Percentiles rank a stretch among this genome's conserved stretches.
Evolutionary conservation across 345 rosid species (phyloP).

Genomic region (Kandelia obovata): DNA sequence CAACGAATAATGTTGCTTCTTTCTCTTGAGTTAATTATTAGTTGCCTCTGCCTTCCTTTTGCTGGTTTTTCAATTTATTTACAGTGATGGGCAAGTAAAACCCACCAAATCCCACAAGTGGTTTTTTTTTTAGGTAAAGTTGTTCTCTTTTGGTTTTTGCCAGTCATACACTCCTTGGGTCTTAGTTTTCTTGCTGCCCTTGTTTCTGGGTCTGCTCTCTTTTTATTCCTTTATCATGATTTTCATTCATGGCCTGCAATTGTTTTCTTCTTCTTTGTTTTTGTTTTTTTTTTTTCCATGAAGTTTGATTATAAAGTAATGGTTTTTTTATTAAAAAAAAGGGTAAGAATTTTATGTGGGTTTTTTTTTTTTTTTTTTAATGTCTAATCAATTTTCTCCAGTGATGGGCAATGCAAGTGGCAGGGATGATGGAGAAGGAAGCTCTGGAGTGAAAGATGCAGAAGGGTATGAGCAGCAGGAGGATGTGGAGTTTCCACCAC

Average conservation of each 20-base stretch:
- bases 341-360: constrained; percentile 21
- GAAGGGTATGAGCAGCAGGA: constrained; percentile 27
- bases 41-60: constrained; percentile 20
- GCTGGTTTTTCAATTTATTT: constrained; percentile 29
- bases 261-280: not conserved
- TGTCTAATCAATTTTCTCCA: constrained; percentile 13
- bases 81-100: constrained; percentile 38
- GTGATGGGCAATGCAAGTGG: constrained; percentile 73
- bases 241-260: not conserved
- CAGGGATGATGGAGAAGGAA: constrained; percentile 44
- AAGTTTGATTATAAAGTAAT: not conserved
- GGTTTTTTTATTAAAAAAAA: not conserved
- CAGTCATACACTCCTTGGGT: constrained; percentile 5
- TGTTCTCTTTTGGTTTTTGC: not conserved
- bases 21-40: constrained; percentile 24
- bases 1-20: constrained; percentile 22
- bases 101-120: constrained; percentile 15
- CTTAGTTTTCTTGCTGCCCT: not conserved
- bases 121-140: not conserved
- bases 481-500: constrained; percentile 17
- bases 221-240: constrained; percentile 1
- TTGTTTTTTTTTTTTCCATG: not conserved
- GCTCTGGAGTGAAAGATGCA: constrained; percentile 26
- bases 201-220: constrained; percentile 16
- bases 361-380: constrained; percentile 9